Conservation (phyloP, 1,284 basidiomycete genomes). For the Ceratobasidium sp. region DNA sequence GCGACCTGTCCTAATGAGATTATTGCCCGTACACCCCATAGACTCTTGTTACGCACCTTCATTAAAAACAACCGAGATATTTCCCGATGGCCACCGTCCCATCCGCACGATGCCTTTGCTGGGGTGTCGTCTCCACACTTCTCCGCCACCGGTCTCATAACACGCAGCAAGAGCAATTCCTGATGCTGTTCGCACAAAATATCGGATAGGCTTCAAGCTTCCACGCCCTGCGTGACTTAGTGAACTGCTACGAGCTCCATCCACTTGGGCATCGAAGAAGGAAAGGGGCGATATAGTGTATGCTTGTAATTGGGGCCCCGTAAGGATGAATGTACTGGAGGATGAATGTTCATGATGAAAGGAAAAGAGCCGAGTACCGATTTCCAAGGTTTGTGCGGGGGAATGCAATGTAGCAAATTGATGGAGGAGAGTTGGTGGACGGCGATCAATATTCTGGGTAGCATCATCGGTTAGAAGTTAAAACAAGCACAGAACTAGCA, state of each 20-base stretch:
- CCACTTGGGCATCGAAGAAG: slow-evolving; percentile 65
- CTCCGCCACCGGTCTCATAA: slow-evolving; percentile 60
- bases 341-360: slow-evolving; percentile 46
- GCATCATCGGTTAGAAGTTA: background rate
- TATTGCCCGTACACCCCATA: too few species aligned
- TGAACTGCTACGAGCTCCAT: slow-evolving; percentile 2
- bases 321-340: slow-evolving; percentile 65
- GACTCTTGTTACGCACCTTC: slow-evolving; percentile 5
- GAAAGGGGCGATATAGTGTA: slow-evolving; percentile 61
- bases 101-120: slow-evolving; percentile 44
- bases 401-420: slow-evolving; percentile 75
- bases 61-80: slow-evolving; percentile 21
- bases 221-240: slow-evolving; percentile 24
- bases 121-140: slow-evolving; percentile 64
- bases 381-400: slow-evolving; percentile 51
- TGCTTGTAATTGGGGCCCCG: slow-evolving; percentile 64
- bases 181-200: slow-evolving; percentile 76
- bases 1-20: slow-evolving; percentile 42
- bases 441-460: slow-evolving; percentile 80
- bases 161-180: slow-evolving; percentile 73
- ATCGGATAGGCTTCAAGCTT: slow-evolving; percentile 51
- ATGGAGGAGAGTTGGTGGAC: slow-evolving; percentile 83
- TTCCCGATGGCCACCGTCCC: slow-evolving; percentile 60
- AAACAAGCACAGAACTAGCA: slow-evolving; percentile 25
- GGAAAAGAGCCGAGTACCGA: slow-evolving; percentile 49